Conservation (phyloP, 2,329 filamentous ascomycete genomes). For the Magnaporthiopsis incrustans region DNA sequence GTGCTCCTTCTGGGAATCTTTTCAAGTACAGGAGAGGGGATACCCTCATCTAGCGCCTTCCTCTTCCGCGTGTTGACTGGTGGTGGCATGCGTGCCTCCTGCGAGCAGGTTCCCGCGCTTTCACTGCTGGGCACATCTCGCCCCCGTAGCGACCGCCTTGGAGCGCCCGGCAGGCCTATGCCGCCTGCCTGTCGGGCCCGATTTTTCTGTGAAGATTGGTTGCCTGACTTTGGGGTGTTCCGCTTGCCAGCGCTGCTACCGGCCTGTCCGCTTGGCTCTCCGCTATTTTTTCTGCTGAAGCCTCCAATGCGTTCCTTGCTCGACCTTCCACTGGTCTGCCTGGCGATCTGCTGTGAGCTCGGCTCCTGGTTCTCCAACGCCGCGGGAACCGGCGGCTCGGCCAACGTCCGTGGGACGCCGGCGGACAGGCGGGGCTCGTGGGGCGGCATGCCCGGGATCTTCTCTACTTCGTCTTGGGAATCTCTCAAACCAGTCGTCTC, state of each 20-base stretch:
- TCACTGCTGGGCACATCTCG: not conserved
- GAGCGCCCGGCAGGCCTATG: no score
- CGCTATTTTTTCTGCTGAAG: no score
- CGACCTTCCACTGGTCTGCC: not conserved
- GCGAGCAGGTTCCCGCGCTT: not conserved
- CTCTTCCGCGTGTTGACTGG: not conserved
- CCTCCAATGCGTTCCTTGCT: not conserved
- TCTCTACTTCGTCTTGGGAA: not conserved
- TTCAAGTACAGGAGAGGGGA: not conserved
- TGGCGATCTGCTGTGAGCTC: not conserved
- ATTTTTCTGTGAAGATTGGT: not conserved
- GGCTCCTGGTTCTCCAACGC: not conserved
- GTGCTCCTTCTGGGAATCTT: not conserved
- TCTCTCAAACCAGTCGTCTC: not conserved
- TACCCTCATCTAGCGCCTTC: not conserved
- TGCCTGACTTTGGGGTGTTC: not conserved
- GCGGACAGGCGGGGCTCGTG: no score
- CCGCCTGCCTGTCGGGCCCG: not conserved
- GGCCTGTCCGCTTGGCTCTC: no score
- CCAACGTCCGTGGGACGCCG: not conserved
- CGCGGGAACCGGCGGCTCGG: not conserved
- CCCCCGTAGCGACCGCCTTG: not conserved
- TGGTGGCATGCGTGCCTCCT: no score
- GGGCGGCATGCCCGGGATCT: no score
- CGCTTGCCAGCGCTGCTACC: not conserved